Percentiles rank a stretch among this genome's conserved stretches.
These are phyloP conservation scores for Lepidium sativum DNA, from an alignment of 345 rosid genomes.

Conservation along the genomic window DNA sequence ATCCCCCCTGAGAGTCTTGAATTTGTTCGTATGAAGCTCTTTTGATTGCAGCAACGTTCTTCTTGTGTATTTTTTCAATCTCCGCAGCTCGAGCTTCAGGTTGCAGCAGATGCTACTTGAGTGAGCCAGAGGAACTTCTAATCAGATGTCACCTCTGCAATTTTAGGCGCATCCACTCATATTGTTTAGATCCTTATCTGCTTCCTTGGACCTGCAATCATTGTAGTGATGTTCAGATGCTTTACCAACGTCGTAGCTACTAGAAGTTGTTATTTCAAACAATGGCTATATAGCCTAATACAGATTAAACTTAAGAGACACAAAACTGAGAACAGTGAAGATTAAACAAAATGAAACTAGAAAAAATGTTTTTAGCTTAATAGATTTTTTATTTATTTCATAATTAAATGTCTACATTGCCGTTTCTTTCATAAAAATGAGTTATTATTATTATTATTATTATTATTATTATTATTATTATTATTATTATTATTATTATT, in stretches of 20 bases:
- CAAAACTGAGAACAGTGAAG: too few relatives aligned
- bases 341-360: too few relatives aligned
- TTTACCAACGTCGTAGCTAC: constrained; percentile 32
- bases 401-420: too few relatives aligned
- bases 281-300: too few relatives aligned
- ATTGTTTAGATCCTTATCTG: constrained; percentile 78
- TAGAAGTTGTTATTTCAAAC: background rate
- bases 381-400: too few relatives aligned
- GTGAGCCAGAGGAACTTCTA: constrained; percentile 76
- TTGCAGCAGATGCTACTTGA: constrained; percentile 48
- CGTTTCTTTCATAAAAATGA: too few relatives aligned
- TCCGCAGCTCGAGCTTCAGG: constrained; percentile 37
- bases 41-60: background rate
- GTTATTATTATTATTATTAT: too few relatives aligned
- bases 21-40: background rate
- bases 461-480: too few relatives aligned
- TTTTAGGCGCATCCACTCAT: constrained; percentile 51
- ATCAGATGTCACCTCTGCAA: constrained; percentile 61
- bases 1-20: background rate
- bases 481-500: too few relatives aligned
- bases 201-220: constrained; percentile 81
- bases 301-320: too few relatives aligned
- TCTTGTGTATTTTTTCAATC: background rate
- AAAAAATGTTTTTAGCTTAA: too few relatives aligned
- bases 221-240: constrained; percentile 67